Evolutionary conservation across 1,139 yeast genomes (phyloP), one percentile per base, ranked within the genome.

Genomic region (Kodamaea sp.): DNA sequence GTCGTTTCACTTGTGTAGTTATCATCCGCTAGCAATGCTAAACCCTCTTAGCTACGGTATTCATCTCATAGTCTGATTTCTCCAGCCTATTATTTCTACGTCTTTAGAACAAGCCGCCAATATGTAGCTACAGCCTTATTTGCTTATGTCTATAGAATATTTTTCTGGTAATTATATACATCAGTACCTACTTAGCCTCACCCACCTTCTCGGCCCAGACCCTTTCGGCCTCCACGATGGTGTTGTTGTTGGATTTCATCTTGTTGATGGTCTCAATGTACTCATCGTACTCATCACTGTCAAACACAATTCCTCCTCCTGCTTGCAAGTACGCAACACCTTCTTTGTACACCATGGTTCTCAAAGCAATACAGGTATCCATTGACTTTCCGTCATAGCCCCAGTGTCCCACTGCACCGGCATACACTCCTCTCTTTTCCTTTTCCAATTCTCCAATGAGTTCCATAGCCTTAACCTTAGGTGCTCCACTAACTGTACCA

Each of bases 361-460:
- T 78, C 49, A 92, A 70, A 0, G 98, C 98, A 56, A 92, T 92
- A 64, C 98, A 92, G 1, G 97, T 92, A 56, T 92, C 95, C 97
- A 92, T 92, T 18, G 89, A 76, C 50, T 78, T 80, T 12, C 94
- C 88, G 53, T 88, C 96, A 57, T 89, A 92, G 1, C 96, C 90
- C 96, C 97, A 92, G 59, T 86, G 85, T 8, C 98, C 98, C n/a
- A 92, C 97, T 1, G 98, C 98, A 44, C 98, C 98, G 1, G 98
- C 98, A 56, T 92, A 92, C 10, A 90, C 90, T 27, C 98, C 98
- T 54, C 98, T 76, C 55, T 89, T 87, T 56, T 92, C 97, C 46
- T 78, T 73, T 57, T 92, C 98, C 34, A 92, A 68, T 55, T 87
- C 95, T 19, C 85, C 84, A 53, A 92, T 88, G 32, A 92, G 71